Percentiles rank a stretch among this genome's conserved stretches.
Conservation (phyloP, 192 early-diverging fungal species). For the Linnemannia exigua region DNA sequence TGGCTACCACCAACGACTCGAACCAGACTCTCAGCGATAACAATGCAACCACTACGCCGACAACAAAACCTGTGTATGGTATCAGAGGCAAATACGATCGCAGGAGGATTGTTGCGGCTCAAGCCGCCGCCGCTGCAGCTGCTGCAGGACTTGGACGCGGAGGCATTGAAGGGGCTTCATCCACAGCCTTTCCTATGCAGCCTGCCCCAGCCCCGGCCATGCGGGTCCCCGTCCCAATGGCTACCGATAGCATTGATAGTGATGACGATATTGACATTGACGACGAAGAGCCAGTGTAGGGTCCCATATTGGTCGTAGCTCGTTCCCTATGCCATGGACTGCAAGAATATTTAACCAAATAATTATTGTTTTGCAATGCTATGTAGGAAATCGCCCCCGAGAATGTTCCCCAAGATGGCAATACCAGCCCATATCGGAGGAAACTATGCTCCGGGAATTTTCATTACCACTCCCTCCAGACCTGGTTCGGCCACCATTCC, state of each 20-base stretch:
- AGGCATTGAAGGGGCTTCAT: slow-evolving; percentile 31
- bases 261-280: slow-evolving; percentile 77
- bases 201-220: slow-evolving; percentile 36
- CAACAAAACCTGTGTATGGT: slow-evolving; percentile 26
- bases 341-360: background rate
- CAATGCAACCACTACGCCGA: background rate
- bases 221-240: slow-evolving; percentile 43
- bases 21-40: slow-evolving; percentile 6
- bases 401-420: slow-evolving; percentile 50
- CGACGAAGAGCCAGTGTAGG: slow-evolving; percentile 68
- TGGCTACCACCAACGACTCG: slow-evolving; percentile 1
- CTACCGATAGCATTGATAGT: slow-evolving; percentile 61
- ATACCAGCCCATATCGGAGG: slow-evolving; percentile 43
- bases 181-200: slow-evolving; percentile 31
- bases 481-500: slow-evolving; percentile 55
- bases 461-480: slow-evolving; percentile 63
- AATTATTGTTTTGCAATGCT: slow-evolving; percentile 2
- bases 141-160: slow-evolving; percentile 58
- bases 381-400: slow-evolving; percentile 54
- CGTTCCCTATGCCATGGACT: background rate
- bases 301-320: background rate
- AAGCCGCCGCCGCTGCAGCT: slow-evolving; percentile 63
- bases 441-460: slow-evolving; percentile 61
- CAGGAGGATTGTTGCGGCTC: slow-evolving; percentile 59
- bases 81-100: slow-evolving; percentile 50